Evolutionary conservation across 1,139 yeast genomes (phyloP).

Genomic region (Pichia sp.): DNA sequence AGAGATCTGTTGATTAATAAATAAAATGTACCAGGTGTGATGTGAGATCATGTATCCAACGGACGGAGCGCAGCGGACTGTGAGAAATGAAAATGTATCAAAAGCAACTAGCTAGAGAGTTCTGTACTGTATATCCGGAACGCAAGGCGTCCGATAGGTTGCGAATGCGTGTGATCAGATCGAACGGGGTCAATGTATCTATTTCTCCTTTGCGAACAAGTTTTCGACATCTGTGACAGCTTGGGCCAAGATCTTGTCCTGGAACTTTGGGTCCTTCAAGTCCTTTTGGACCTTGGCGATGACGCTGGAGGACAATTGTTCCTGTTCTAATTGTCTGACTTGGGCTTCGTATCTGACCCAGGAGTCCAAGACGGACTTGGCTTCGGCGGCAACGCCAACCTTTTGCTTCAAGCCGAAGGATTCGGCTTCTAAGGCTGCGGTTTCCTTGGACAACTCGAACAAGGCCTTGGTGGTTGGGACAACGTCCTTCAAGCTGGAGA

Average conservation of each 20-base stretch:
- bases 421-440: conserved; percentile 92
- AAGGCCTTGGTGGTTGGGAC: conserved; percentile 86
- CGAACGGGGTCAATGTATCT: conserved; percentile 4
- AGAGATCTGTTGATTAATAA: not conserved
- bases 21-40: not conserved
- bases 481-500: conserved; percentile 85
- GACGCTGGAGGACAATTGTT: conserved; percentile 81
- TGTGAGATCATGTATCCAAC: too few relatives aligned
- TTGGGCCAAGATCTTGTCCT: conserved; percentile 86
- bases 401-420: conserved; percentile 89
- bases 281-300: conserved; percentile 86
- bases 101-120: not conserved
- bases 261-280: conserved; percentile 84
- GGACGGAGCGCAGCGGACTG: not conserved
- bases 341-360: conserved; percentile 99
- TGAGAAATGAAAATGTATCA: not conserved
- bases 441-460: conserved; percentile 92
- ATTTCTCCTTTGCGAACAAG: conserved; percentile 49
- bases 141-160: not conserved
- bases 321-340: conserved; percentile 95
- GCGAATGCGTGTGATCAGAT: not conserved
- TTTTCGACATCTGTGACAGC: conserved; percentile 89
- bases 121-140: not conserved
- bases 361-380: conserved; percentile 91
- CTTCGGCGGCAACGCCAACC: conserved; percentile 82